These are phyloP conservation scores for Gigaspora rosea DNA, from an alignment of 192 early-diverging fungal species.

Conservation along the genomic window DNA sequence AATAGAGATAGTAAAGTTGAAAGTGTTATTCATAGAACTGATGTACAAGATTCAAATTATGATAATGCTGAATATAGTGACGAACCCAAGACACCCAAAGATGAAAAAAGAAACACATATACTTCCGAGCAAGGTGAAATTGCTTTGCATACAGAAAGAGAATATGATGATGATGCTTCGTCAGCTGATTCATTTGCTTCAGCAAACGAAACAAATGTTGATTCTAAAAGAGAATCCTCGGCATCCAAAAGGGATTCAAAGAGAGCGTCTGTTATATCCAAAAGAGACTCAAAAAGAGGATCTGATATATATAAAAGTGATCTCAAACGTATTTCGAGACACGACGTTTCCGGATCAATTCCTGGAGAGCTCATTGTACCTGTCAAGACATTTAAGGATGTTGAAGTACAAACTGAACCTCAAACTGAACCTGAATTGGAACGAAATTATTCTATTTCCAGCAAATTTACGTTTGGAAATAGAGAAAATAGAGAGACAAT, in stretches of 20 bases:
- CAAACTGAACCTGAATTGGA: not conserved
- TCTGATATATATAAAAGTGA: too few relatives aligned
- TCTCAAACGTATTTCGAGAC: too few relatives aligned
- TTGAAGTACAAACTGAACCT: not conserved
- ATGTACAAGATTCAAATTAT: too few relatives aligned
- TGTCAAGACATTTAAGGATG: not conserved
- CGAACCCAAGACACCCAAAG: too few relatives aligned
- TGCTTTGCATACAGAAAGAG: not conserved
- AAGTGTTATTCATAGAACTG: too few relatives aligned
- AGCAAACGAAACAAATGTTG: slow-evolving; percentile 5
- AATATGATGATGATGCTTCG: slow-evolving; percentile 17
- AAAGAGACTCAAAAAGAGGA: too few relatives aligned
- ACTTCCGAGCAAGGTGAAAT: not conserved
- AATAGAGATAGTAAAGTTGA: too few relatives aligned
- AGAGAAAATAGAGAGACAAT: slow-evolving; percentile 3
- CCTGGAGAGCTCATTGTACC: not conserved
- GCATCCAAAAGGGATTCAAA: not conserved
- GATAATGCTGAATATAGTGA: too few relatives aligned
- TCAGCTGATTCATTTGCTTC: slow-evolving; percentile 24
- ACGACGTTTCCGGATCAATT: too few relatives aligned
- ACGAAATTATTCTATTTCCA: slow-evolving; percentile 15
- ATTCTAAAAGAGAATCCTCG: slow-evolving; percentile 19
- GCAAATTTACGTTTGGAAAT: slow-evolving; percentile 10
- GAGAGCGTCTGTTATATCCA: too few relatives aligned
- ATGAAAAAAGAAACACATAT: too few relatives aligned